Conservation (phyloP, 2,329 filamentous ascomycete species). For the Lasiodiplodia hormozganensis region DNA sequence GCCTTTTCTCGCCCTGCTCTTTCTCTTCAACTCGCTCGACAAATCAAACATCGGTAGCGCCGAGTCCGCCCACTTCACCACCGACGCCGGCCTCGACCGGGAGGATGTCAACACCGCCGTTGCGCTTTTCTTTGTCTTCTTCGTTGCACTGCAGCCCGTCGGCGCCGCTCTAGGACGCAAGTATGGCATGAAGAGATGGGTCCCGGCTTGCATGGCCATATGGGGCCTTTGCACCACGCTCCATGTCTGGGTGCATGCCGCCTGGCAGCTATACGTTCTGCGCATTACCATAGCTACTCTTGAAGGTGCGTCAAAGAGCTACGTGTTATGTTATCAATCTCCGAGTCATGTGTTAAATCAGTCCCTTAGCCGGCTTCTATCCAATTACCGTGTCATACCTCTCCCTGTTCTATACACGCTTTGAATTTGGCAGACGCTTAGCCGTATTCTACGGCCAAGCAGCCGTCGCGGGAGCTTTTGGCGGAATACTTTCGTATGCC, state of each 20-base stretch:
- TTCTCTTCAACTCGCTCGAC: slow-evolving; percentile 61
- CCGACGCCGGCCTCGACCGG: slow-evolving; percentile 60
- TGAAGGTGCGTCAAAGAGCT: slow-evolving; percentile 45
- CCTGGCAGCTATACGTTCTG: slow-evolving; percentile 56
- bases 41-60: slow-evolving; percentile 63
- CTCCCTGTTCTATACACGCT: slow-evolving; percentile 64
- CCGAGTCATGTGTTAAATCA: slow-evolving; percentile 25
- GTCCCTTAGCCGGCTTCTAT: slow-evolving; percentile 60
- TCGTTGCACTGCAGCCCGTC: slow-evolving; percentile 64
- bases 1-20: slow-evolving; percentile 59
- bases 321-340: neutral
- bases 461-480: slow-evolving; percentile 63
- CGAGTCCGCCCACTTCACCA: slow-evolving; percentile 65
- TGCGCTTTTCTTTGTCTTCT: slow-evolving; percentile 64
- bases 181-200: slow-evolving; percentile 62
- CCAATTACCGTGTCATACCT: slow-evolving; percentile 66
- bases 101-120: slow-evolving; percentile 63
- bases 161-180: slow-evolving; percentile 64
- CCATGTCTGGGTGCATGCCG: slow-evolving; percentile 54
- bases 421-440: slow-evolving; percentile 62
- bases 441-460: slow-evolving; percentile 65
- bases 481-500: slow-evolving; percentile 60
- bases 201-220: slow-evolving; percentile 63
- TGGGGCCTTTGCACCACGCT: slow-evolving; percentile 59
- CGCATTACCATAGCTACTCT: slow-evolving; percentile 55